Percentiles rank a stretch among this genome's conserved stretches.
Conservation (phyloP, 306 rosid genomes). For the Quercus gilva region DNA sequence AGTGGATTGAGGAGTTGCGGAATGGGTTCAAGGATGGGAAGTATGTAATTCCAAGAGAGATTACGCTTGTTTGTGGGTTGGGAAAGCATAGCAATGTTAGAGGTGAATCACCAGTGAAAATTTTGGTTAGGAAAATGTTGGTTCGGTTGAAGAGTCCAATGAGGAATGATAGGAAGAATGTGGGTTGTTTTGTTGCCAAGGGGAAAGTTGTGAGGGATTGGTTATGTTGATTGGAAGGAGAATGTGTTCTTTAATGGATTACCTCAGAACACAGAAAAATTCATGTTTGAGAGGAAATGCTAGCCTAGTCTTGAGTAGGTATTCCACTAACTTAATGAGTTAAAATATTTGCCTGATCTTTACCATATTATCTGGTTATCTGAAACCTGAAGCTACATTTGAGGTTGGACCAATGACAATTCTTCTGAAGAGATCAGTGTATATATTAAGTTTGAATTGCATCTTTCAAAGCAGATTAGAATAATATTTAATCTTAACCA, state of each 20-base stretch:
- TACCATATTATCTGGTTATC: too few relatives aligned
- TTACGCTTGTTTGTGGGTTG: conserved; percentile 59
- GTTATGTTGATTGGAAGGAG: conserved; percentile 31
- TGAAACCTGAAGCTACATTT: too few relatives aligned
- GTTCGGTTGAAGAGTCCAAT: conserved; percentile 53
- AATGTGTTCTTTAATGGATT: neutral
- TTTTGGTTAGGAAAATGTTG: conserved; percentile 64
- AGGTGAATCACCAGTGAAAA: conserved; percentile 67
- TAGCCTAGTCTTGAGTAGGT: too few relatives aligned
- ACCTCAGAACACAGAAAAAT: neutral
- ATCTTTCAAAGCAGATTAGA: too few relatives aligned
- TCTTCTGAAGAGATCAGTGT: too few relatives aligned
- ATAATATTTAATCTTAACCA: too few relatives aligned
- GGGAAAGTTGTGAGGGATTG: conserved; percentile 65
- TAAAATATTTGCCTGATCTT: too few relatives aligned
- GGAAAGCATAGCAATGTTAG: conserved; percentile 81
- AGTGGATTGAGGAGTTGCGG: conserved; percentile 70
- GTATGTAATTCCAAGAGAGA: conserved; percentile 35
- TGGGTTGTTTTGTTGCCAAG: conserved; percentile 74
- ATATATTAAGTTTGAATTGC: too few relatives aligned
- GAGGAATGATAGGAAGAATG: conserved; percentile 62
- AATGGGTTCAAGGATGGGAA: conserved; percentile 29
- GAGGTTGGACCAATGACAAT: too few relatives aligned
- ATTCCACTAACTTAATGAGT: too few relatives aligned
- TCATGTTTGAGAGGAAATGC: neutral